Evolutionary conservation across 495 filamentous ascomycete species (phyloP), one percentile per base, ranked within the genome.

Genomic region (Parachaetomium inaequale): DNA sequence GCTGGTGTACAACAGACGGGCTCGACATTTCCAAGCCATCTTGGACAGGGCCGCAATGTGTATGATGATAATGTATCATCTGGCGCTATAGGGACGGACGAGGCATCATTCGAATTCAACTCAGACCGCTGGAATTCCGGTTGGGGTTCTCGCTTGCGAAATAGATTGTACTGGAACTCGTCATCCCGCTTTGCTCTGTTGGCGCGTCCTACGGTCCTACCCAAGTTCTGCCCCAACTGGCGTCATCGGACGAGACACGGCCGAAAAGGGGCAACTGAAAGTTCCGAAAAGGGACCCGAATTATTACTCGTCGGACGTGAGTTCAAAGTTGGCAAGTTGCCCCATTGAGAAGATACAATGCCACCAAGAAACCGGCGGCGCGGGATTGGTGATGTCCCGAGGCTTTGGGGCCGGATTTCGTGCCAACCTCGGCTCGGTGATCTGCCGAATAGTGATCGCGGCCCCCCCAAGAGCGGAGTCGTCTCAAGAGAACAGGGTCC

Each of bases 11-110:
- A 47, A 55, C 31, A 47, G n/a, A n/a, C 26, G 29, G 31, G 26
- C 19, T 32, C 40, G 40, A 7, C 28, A 49, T 26, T 17, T 43
- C 21, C 51, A 26, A 46, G 19, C 23, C 12, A 55, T 49, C 21
- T 55, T 55, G 59, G 51, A 49, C n/a, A 62, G 40, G 42, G 51
- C 36, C 31, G 38, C 51, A 17, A 49, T 38, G 46, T 62, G 59
- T 62, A 62, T 55, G 59, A 55, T 55, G 50, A 40, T 8, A 8
- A 55, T 62, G 59, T 40, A 55, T 55, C 43, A 49, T 49, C 42
- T 55, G 59, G 59, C 59, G 59, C 40, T 38, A 31, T 28, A 51
- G 25, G 52, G 31, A 26, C 19, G 38, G 52, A 28, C 59, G 42
- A 49, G 28, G 21, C 42, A 38, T 55, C 50, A 42, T 31, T 55